Percentiles rank a stretch among this genome's conserved stretches.
Evolutionary conservation across 208 protist genomes (phyloP).

Genomic region (Herpetomonas samuelpessoai): DNA sequence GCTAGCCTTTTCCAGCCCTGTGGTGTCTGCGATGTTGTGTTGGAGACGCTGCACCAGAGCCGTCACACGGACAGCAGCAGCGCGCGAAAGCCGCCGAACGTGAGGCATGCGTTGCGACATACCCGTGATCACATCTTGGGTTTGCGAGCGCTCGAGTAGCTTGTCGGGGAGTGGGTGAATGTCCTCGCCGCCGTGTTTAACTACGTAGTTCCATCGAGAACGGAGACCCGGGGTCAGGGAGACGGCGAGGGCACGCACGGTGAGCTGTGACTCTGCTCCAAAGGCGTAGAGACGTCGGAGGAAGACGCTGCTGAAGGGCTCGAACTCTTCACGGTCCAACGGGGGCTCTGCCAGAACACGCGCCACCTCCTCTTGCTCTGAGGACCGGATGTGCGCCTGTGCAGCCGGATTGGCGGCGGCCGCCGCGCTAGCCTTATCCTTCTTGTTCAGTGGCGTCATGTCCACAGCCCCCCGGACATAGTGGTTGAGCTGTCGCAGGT

Average conservation of each 20-base stretch:
- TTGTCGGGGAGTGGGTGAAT: background rate
- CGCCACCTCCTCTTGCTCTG: slow-evolving; percentile 29
- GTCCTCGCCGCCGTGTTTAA: background rate
- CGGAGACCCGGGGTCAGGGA: slow-evolving; percentile 75
- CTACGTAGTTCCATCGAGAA: slow-evolving; percentile 60
- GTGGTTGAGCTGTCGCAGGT: slow-evolving; percentile 39
- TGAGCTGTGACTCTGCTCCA: slow-evolving; percentile 52
- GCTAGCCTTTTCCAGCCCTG: background rate
- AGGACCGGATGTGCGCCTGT: slow-evolving; percentile 12
- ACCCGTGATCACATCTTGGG: background rate
- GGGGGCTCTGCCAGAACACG: slow-evolving; percentile 43
- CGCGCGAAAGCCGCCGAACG: background rate
- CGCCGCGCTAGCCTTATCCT: background rate
- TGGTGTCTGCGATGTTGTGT: too few species aligned
- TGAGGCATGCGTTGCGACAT: background rate
- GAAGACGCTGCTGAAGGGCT: slow-evolving; percentile 70
- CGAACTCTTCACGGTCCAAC: slow-evolving; percentile 60
- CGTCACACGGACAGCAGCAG: background rate
- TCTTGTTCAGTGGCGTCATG: slow-evolving; percentile 47
- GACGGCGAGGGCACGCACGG: slow-evolving; percentile 61
- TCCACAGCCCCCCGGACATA: slow-evolving; percentile 41
- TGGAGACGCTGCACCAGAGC: too few species aligned
- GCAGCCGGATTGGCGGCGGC: background rate
- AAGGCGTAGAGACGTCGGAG: slow-evolving; percentile 53
- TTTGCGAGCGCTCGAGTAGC: background rate